Conservation (phyloP, 1,284 basidiomycete genomes). For the Athelia psychrophila region DNA sequence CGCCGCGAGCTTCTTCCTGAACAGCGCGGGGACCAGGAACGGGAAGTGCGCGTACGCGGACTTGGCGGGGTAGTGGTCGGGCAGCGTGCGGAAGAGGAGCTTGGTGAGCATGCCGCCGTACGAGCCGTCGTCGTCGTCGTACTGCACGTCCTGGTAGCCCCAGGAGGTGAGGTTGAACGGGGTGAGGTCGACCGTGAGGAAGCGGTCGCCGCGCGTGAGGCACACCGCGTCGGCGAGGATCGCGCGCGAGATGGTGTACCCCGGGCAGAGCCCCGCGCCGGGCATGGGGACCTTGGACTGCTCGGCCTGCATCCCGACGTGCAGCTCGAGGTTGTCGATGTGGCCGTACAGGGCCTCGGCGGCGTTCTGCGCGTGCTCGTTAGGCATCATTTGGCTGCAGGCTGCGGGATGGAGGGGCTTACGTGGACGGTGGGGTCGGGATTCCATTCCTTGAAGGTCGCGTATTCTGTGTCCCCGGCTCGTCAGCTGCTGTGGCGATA, state of each 20-base stretch:
- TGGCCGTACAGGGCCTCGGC: conserved; percentile 71
- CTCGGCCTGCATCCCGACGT: conserved; percentile 78
- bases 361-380: conserved; percentile 44
- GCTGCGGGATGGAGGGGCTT: conserved; percentile 20
- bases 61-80: conserved; percentile 58
- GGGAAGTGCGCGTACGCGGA: conserved; percentile 69
- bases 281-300: conserved; percentile 65
- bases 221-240: conserved; percentile 83
- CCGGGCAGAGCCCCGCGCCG: conserved; percentile 84
- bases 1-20: conserved; percentile 30
- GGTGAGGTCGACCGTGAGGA: conserved; percentile 76
- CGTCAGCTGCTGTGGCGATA: background rate
- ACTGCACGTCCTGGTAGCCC: conserved; percentile 72
- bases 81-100: conserved; percentile 69
- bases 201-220: conserved; percentile 73
- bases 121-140: conserved; percentile 62
- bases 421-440: conserved; percentile 60
- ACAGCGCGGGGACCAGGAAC: conserved; percentile 50
- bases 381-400: background rate
- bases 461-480: conserved; percentile 43
- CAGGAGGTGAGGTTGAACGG: conserved; percentile 72
- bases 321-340: conserved; percentile 75
- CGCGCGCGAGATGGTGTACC: conserved; percentile 83
- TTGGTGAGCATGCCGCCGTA: conserved; percentile 72
- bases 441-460: conserved; percentile 78